These are phyloP conservation scores for Crithidia thermophila DNA, from an alignment of 208 protist genomes.

Conservation along the genomic window DNA sequence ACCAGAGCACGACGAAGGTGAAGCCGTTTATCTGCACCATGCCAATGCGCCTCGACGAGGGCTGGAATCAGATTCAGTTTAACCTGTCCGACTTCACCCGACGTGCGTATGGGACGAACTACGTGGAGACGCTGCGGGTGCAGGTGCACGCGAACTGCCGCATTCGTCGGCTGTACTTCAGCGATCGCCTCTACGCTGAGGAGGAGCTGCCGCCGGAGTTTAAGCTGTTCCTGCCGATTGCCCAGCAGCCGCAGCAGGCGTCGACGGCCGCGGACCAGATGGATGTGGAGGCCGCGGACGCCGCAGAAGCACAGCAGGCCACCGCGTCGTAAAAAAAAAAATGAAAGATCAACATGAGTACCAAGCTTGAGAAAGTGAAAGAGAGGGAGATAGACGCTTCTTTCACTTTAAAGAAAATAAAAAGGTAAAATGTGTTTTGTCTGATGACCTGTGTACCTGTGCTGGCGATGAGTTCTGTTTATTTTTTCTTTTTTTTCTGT, in stretches of 20 bases:
- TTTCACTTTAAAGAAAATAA: constrained; percentile 7
- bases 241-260: constrained; percentile 51
- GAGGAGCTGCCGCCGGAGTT: constrained; percentile 99
- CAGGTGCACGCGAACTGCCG: constrained; percentile 99
- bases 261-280: constrained; percentile 20
- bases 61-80: constrained; percentile 99
- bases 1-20: constrained; percentile 98
- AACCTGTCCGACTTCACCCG: constrained; percentile 99
- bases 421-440: constrained; percentile 16
- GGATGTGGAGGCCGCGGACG: constrained; percentile 26
- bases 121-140: constrained; percentile 98
- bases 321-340: background rate
- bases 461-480: constrained; percentile 7
- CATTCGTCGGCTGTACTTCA: constrained; percentile 99
- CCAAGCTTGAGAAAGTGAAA: constrained; percentile 10
- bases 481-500: constrained; percentile 3
- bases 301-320: constrained; percentile 13
- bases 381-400: background rate
- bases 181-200: constrained; percentile 98
- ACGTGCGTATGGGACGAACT: constrained; percentile 99
- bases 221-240: constrained; percentile 97
- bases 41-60: constrained; percentile 99
- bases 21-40: constrained; percentile 99
- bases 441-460: constrained; percentile 7
- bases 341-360: background rate